These are phyloP conservation scores for Ceratobasidium sp. DNA, from an alignment of 1,284 basidiomycete genomes.

Conservation along the genomic window DNA sequence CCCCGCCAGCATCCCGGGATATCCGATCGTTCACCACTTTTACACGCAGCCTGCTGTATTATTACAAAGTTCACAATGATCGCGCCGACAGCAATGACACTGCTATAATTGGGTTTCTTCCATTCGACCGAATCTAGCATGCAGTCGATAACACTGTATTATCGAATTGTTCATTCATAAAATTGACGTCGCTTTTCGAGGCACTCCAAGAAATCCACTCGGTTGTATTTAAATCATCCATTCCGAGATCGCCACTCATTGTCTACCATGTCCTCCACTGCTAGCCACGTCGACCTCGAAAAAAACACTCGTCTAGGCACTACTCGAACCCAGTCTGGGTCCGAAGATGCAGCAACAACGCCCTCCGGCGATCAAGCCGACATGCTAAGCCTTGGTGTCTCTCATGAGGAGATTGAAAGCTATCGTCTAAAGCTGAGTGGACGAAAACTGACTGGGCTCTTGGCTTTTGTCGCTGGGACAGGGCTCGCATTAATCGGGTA, in stretches of 20 bases:
- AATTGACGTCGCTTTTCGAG: constrained; percentile 12
- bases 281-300: not conserved
- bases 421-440: constrained; percentile 54
- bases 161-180: not conserved
- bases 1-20: too few relatives aligned
- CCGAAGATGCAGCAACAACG: not conserved
- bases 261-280: not conserved
- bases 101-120: too few relatives aligned
- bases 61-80: too few relatives aligned
- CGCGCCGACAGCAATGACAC: too few relatives aligned
- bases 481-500: constrained; percentile 70
- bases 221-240: constrained; percentile 5
- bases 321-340: not conserved
- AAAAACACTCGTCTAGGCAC: not conserved
- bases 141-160: too few relatives aligned
- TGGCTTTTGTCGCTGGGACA: constrained; percentile 62
- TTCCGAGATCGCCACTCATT: not conserved
- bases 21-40: too few relatives aligned
- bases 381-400: not conserved
- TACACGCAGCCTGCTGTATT: too few relatives aligned
- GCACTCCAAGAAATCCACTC: not conserved
- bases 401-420: constrained; percentile 25
- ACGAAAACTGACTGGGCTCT: constrained; percentile 54
- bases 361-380: not conserved
- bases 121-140: too few relatives aligned